Percentiles rank a stretch among this genome's conserved stretches.
Conservation (phyloP, 768 basidiomycete species). For the Coprinellus aureogranulatus region DNA sequence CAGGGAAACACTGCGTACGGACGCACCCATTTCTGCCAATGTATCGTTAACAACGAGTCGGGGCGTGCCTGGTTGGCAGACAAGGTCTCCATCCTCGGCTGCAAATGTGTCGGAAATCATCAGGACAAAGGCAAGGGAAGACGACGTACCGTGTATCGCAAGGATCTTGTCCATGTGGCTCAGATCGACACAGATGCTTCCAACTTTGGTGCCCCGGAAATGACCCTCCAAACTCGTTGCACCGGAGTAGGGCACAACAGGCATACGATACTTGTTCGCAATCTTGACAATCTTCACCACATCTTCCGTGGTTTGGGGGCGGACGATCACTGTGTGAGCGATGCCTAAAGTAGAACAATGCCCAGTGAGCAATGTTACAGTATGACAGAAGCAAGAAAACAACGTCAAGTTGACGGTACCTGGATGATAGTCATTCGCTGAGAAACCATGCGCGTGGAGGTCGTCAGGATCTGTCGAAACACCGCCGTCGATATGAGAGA, state of each 20-base stretch:
- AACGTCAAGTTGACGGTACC: conserved; percentile 28
- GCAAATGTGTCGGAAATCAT: conserved; percentile 3
- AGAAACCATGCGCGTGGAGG: conserved; percentile 53
- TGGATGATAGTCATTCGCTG: conserved; percentile 48
- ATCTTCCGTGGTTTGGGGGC: conserved; percentile 71
- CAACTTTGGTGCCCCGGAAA: conserved; percentile 54
- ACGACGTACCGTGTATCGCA: conserved; percentile 59
- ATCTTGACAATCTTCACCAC: conserved; percentile 76
- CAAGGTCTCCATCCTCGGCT: conserved; percentile 71
- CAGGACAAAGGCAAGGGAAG: not conserved
- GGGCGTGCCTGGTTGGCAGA: conserved; percentile 69
- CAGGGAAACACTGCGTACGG: not conserved
- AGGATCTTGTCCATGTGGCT: conserved; percentile 77
- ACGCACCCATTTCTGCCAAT: conserved; percentile 56
- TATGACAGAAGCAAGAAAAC: not conserved
- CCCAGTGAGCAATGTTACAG: not conserved
- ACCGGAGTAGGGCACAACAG: conserved; percentile 75
- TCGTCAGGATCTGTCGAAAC: conserved; percentile 54
- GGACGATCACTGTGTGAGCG: conserved; percentile 60
- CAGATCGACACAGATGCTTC: conserved; percentile 81
- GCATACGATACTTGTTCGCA: conserved; percentile 72
- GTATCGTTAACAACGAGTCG: conserved; percentile 75
- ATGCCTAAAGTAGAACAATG: conserved; percentile 26
- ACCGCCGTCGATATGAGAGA: conserved; percentile 28
- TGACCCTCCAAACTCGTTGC: conserved; percentile 84